phyloP scores from a whole-genome alignment of 345 rosid species.

The Citrus trifoliata region DNA sequence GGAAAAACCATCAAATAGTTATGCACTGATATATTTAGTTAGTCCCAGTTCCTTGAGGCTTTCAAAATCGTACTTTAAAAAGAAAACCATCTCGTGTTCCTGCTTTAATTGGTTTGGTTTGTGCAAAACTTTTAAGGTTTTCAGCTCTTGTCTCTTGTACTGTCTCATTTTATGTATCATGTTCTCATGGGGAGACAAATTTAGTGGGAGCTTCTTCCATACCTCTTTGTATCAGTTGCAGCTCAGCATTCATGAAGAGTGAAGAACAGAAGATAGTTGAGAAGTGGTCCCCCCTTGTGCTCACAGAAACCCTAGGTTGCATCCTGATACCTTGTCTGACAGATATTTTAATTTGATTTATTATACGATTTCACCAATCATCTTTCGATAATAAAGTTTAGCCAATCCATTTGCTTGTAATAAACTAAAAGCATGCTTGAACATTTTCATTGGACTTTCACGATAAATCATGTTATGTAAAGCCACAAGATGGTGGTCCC shows the following conservation, averaged over 20 bases:
- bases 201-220: slow-evolving; percentile 29
- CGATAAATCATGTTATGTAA: slow-evolving; percentile 46
- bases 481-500: slow-evolving; percentile 74
- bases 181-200: slow-evolving; percentile 26
- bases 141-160: slow-evolving; percentile 38
- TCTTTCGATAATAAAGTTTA: slow-evolving; percentile 35
- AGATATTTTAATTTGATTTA: slow-evolving; percentile 12
- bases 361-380: slow-evolving; percentile 23
- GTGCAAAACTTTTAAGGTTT: slow-evolving; percentile 13
- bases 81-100: slow-evolving; percentile 9
- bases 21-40: slow-evolving; percentile 37
- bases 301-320: slow-evolving; percentile 28
- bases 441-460: slow-evolving; percentile 51
- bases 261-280: slow-evolving; percentile 47
- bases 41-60: slow-evolving; percentile 22
- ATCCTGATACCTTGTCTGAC: slow-evolving; percentile 25
- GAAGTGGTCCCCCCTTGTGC: slow-evolving; percentile 64
- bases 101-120: slow-evolving; percentile 6
- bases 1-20: slow-evolving; percentile 24
- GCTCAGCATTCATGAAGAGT: slow-evolving; percentile 17
- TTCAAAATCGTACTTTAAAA: slow-evolving; percentile 17
- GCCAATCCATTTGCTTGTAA: slow-evolving; percentile 19
- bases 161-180: slow-evolving; percentile 16
- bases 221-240: slow-evolving; percentile 9
- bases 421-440: slow-evolving; percentile 56